Conservation (phyloP, 257 asterid genomes). For the Salvia splendens region DNA sequence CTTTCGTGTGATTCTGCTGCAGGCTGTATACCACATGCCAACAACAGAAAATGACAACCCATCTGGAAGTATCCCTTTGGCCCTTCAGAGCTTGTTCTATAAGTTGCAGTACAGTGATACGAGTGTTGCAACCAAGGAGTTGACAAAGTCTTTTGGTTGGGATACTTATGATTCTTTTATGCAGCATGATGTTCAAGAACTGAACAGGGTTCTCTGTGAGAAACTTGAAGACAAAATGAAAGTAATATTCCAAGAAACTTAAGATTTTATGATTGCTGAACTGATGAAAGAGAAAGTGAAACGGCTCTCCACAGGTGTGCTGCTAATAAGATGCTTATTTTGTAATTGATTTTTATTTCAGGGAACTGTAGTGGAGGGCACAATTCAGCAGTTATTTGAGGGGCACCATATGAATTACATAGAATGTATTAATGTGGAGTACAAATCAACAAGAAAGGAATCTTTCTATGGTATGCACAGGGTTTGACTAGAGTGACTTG, state of each 20-base stretch:
- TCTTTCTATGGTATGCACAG: constrained; percentile 67
- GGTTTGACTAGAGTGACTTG: constrained; percentile 26
- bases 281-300: constrained; percentile 9
- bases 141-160: constrained; percentile 89
- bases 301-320: constrained; percentile 15
- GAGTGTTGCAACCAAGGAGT: constrained; percentile 84
- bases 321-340: constrained; percentile 14
- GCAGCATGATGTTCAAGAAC: constrained; percentile 93
- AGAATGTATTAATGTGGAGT: constrained; percentile 80
- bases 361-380: constrained; percentile 91
- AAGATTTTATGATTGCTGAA: constrained; percentile 21
- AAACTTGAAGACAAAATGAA: constrained; percentile 92
- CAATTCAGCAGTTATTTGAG: constrained; percentile 80
- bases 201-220: constrained; percentile 81
- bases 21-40: constrained; percentile 95
- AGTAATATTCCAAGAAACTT: constrained; percentile 40
- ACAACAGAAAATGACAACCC: constrained; percentile 85
- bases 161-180: constrained; percentile 78
- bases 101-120: constrained; percentile 80
- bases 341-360: constrained; percentile 32
- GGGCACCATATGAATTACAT: constrained; percentile 91
- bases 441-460: constrained; percentile 83
- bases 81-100: constrained; percentile 81
- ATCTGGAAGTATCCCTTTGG: constrained; percentile 80
- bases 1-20: constrained; percentile 27